Evolutionary conservation across 2,329 filamentous ascomycete species (phyloP), one percentile per base, ranked within the genome.

Genomic region (Fusarium hostae): DNA sequence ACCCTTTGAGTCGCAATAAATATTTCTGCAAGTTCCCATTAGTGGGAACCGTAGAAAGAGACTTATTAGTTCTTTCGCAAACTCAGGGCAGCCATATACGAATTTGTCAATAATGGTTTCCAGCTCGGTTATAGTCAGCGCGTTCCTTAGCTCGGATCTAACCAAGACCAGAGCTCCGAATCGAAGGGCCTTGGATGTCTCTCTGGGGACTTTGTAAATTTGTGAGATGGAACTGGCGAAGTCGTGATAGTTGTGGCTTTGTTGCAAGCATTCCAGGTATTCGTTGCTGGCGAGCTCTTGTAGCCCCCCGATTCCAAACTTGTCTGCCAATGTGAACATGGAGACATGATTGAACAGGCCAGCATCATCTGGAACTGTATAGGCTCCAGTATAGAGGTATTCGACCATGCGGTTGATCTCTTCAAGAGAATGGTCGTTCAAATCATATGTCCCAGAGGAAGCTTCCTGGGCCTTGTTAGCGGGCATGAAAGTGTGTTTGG

Each of bases 151-250:
- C 0, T 15, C 16, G 3, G 3, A 5, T 5, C 16, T 47, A 11
- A 32, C 41, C 18, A 39, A 16, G 0, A 5, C 0, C 0, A 58
- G 10, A 0, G 32, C 24, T 1, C 20, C 20, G 1, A 3, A 8
- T 10, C 41, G 10, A 20, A 58, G 55, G 0, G 15, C 10, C 2
- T 20, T 22, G 2, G 55, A 50, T 0, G 15, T 30, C 1, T 39
- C 41, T 8, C 8, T 10, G 4, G 55, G 43, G 1, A 39, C 15
- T 0, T 4, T 15, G 11, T 39, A 50, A 6, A 50, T 22, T 1
- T 58, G 1, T 1, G 32, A 9, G 15, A 50, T 28, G 1, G 55
- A 39, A 5, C 15, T 13, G 3, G 24, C 12, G 1, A 58, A 58
- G 20, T 58, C 54, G 5, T 47, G 18, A 12, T 16, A 16, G 12